Conservation (phyloP, 2,329 filamentous ascomycete genomes). For the Fusarium albosuccineum region DNA sequence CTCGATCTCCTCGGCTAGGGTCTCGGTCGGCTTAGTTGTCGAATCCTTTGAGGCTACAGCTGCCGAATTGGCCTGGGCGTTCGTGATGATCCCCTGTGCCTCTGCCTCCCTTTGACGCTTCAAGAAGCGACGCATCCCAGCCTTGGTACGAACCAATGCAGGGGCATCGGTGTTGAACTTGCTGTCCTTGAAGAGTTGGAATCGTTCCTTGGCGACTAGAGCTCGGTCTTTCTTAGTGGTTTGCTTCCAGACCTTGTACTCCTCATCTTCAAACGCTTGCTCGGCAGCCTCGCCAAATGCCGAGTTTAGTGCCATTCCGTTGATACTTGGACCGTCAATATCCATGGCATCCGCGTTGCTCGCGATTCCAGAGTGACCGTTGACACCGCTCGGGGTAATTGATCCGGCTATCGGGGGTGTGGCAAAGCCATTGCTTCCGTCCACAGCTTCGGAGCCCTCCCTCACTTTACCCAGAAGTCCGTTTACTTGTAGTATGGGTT, state of each 20-base stretch:
- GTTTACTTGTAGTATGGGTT: slow-evolving; percentile 77
- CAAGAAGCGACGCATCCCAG: slow-evolving; percentile 90
- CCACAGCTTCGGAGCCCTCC: slow-evolving; percentile 85
- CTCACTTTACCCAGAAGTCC: slow-evolving; percentile 70
- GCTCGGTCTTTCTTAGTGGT: slow-evolving; percentile 97
- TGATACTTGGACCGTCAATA: slow-evolving; percentile 80
- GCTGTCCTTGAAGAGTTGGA: slow-evolving; percentile 86
- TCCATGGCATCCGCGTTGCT: slow-evolving; percentile 91
- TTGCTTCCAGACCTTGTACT: slow-evolving; percentile 99
- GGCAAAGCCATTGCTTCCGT: slow-evolving; percentile 86
- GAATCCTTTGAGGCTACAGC: slow-evolving; percentile 60
- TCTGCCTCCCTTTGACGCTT: slow-evolving; percentile 81
- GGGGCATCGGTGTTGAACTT: slow-evolving; percentile 89
- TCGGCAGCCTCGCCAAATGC: slow-evolving; percentile 76
- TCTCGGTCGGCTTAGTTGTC: slow-evolving; percentile 71
- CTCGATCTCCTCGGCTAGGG: slow-evolving; percentile 94
- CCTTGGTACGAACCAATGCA: slow-evolving; percentile 85
- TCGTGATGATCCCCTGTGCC: slow-evolving; percentile 57
- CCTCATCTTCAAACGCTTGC: slow-evolving; percentile 88
- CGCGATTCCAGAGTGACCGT: slow-evolving; percentile 74
- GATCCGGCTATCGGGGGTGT: slow-evolving; percentile 84
- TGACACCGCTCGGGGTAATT: slow-evolving; percentile 79
- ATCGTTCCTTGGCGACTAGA: slow-evolving; percentile 84
- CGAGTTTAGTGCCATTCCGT: slow-evolving; percentile 73
- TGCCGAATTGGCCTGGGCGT: slow-evolving; percentile 54